Evolutionary conservation across 768 basidiomycete genomes (phyloP), one percentile per base, ranked within the genome.

Genomic region (Holtermannia corniformis): DNA sequence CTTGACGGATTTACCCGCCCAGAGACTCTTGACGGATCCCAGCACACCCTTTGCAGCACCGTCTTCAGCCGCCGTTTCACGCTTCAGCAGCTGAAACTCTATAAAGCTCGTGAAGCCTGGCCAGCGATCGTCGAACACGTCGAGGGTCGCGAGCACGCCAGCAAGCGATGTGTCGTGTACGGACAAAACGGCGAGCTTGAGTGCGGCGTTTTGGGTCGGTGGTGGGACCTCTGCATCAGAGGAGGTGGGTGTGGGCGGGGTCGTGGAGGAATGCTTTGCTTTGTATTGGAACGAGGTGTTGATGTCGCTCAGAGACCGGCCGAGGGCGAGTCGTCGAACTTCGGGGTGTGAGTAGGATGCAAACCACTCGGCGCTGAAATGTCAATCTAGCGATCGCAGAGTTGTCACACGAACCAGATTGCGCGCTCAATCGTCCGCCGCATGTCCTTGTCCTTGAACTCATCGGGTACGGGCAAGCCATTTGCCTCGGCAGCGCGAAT

Each of bases 261-360:
- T 79, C 3, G 71, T 61, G 24, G 4, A 4, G 19, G 58, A 47
- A n/a, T 74, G 60, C 7, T 75, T 68, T 1, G 76, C 75, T 67
- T 85, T 85, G 42, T 70, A 66, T 51, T 81, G 76, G 80, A 88
- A 82, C 62, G 80, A 82, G 24, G 67, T 62, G n/a, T 78, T 72
- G 40, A 88, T 65, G 45, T 86, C 84, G 5, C 77, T 75, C 2
- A 90, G 77, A 11, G 88, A 75, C 10, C 79, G 81, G 1, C 87
- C 87, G 83, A 87, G 83, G 0, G 84, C 85, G 3, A 90, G 74
- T 37, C 81, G 77, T 0, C 83, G 78, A 50, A 85, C 83, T 75
- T 87, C 85, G 61, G 83, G 81, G 0, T 80, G 80, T 67, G 80
- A 80, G 70, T 87, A 86, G 84, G 68, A 25, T 46, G 5, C 14